These are phyloP conservation scores for Ustilago trichophora DNA, from an alignment of 1,284 basidiomycete genomes.

Conservation along the genomic window DNA sequence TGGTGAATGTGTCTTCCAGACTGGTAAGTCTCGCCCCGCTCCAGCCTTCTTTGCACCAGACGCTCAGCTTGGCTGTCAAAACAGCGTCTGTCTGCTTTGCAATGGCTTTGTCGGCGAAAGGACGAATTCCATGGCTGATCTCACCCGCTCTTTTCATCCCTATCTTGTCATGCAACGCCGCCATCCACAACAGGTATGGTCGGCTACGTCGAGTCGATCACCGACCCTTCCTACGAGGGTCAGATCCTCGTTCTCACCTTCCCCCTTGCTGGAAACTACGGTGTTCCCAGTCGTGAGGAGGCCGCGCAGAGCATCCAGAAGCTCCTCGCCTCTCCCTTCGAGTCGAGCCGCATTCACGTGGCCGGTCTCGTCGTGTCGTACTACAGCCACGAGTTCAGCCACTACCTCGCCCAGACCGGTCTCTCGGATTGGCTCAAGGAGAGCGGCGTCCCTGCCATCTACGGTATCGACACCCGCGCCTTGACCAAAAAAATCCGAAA, in stretches of 20 bases:
- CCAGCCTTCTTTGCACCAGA: background rate
- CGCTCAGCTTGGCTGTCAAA: too few species aligned
- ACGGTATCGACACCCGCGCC: conserved; percentile 94
- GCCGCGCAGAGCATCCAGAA: conserved; percentile 68
- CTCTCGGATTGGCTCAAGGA: conserved; percentile 94
- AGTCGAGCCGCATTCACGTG: conserved; percentile 93
- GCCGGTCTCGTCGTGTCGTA: conserved; percentile 91
- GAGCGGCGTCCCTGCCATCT: conserved; percentile 92
- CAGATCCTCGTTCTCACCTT: conserved; percentile 98
- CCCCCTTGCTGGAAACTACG: conserved; percentile 96
- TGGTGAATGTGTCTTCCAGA: conserved; percentile 99
- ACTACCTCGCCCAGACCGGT: conserved; percentile 89
- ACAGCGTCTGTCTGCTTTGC: background rate
- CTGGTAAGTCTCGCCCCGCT: conserved; percentile 74
- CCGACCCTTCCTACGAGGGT: conserved; percentile 97
- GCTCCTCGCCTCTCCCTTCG: conserved; percentile 73
- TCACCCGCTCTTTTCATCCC: conserved; percentile 16
- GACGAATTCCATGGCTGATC: conserved; percentile 8
- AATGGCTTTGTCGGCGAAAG: background rate
- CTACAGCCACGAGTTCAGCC: conserved; percentile 89
- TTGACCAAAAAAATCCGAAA: conserved; percentile 96
- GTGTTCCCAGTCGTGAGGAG: conserved; percentile 81
- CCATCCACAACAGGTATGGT: conserved; percentile 75
- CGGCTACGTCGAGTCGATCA: conserved; percentile 97
- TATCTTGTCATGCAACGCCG: conserved; percentile 1